Conservation (phyloP, 805 yeast species). For the Kazachstania africana region DNA sequence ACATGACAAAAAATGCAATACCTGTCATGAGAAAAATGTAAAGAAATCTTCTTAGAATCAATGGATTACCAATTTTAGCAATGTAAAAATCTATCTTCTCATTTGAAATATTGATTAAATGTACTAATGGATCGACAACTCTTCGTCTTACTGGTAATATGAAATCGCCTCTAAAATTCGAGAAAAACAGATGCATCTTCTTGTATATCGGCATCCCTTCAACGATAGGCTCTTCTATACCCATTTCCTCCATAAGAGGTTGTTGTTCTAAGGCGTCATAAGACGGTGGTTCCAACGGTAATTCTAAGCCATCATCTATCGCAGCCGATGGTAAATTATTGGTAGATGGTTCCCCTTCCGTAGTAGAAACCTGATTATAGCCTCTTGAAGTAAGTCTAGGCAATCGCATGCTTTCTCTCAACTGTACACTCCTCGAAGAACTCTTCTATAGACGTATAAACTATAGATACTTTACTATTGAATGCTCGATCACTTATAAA, state of each 20-base stretch:
- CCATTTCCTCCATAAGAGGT: constrained; percentile 1
- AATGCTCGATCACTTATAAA: no score
- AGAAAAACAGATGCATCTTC: constrained; percentile 11
- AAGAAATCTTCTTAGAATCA: constrained; percentile 64
- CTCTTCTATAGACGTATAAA: no score
- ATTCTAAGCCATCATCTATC: constrained; percentile 16
- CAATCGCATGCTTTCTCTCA: neutral
- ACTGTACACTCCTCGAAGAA: neutral
- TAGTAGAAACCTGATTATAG: neutral
- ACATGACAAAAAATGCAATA: constrained; percentile 44
- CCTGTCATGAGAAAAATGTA: constrained; percentile 58
- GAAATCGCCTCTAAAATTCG: constrained; percentile 22
- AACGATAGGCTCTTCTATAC: constrained; percentile 4
- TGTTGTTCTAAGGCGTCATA: constrained; percentile 8
- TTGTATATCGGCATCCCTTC: constrained; percentile 1
- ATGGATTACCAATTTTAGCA: constrained; percentile 69
- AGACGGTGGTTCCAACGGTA: constrained; percentile 26
- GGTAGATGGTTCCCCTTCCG: neutral
- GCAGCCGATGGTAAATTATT: neutral
- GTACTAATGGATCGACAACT: constrained; percentile 38
- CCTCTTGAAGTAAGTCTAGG: neutral
- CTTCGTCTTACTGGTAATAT: constrained; percentile 29
- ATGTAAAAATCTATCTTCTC: constrained; percentile 45
- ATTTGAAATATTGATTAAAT: constrained; percentile 22
- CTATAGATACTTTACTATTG: no score